A percentile compares a stretch with the other conserved stretches of the same genome.
These are phyloP conservation scores for Lomentospora prolificans DNA, from an alignment of 2,329 filamentous ascomycete genomes.

Conservation along the genomic window DNA sequence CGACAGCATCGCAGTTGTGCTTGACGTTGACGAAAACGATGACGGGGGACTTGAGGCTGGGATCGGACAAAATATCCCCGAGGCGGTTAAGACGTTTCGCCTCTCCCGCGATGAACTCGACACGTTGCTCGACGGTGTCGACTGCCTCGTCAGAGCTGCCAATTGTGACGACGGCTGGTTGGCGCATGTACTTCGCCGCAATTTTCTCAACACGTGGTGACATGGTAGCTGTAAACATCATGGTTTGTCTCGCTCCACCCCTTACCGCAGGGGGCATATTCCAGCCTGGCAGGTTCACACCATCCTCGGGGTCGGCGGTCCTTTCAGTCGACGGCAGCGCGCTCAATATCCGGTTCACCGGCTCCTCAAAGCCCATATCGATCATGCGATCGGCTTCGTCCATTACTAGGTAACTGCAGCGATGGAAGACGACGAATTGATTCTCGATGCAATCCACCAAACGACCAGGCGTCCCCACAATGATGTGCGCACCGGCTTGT, in stretches of 20 bases:
- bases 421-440: slow-evolving; percentile 80
- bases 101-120: slow-evolving; percentile 83
- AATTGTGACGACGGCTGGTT: slow-evolving; percentile 89
- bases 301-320: slow-evolving; percentile 86
- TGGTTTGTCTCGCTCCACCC: slow-evolving; percentile 66
- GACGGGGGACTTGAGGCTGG: slow-evolving; percentile 77
- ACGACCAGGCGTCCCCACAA: slow-evolving; percentile 96
- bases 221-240: slow-evolving; percentile 99
- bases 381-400: slow-evolving; percentile 99
- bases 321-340: slow-evolving; percentile 87
- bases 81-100: slow-evolving; percentile 95
- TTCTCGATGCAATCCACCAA: slow-evolving; percentile 95
- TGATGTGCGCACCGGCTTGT: slow-evolving; percentile 88
- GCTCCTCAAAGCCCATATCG: slow-evolving; percentile 94
- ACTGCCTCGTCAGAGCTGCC: slow-evolving; percentile 93
- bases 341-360: slow-evolving; percentile 94
- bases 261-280: slow-evolving; percentile 62
- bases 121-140: slow-evolving; percentile 93
- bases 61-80: slow-evolving; percentile 74
- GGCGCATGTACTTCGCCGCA: slow-evolving; percentile 89
- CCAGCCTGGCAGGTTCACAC: slow-evolving; percentile 82
- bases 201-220: slow-evolving; percentile 85
- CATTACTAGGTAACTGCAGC: slow-evolving; percentile 99
- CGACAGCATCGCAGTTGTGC: slow-evolving; percentile 92
- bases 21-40: slow-evolving; percentile 99